Evolutionary conservation across 345 rosid species (phyloP).

Genomic region (Corymbia maculata): DNA sequence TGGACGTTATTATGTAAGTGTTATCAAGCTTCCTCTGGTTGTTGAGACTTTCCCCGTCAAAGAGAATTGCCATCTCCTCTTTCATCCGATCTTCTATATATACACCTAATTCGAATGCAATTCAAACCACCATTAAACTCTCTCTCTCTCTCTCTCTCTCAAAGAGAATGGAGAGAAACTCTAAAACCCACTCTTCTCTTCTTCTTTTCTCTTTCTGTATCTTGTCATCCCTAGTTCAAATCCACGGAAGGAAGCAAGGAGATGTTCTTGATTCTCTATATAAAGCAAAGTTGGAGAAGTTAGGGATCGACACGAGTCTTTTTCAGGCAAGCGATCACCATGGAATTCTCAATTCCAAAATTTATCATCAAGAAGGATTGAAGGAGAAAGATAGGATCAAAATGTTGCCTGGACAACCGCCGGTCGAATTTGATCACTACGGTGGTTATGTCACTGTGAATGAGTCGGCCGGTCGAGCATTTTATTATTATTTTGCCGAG

Average conservation of each 20-base stretch:
- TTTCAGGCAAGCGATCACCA: neutral
- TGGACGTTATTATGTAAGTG: neutral
- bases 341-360: neutral
- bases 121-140: neutral
- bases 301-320: slow-evolving; percentile 4
- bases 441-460: slow-evolving; percentile 66
- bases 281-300: slow-evolving; percentile 8
- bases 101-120: neutral
- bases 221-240: neutral
- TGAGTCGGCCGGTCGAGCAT: slow-evolving; percentile 45
- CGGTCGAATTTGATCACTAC: slow-evolving; percentile 37
- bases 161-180: neutral
- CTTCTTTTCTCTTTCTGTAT: neutral
- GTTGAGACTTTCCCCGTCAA: neutral
- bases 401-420: slow-evolving; percentile 59
- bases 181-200: neutral
- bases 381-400: slow-evolving; percentile 14
- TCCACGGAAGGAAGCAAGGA: slow-evolving; percentile 4
- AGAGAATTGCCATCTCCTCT: neutral
- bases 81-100: neutral
- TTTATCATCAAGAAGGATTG: slow-evolving; percentile 14
- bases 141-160: neutral
- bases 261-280: slow-evolving; percentile 17
- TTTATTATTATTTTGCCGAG: slow-evolving; percentile 65
- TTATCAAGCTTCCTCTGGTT: neutral